These are phyloP conservation scores for Sextonia rubra DNA, from an alignment of 164 flowering plant species.

Conservation along the genomic window DNA sequence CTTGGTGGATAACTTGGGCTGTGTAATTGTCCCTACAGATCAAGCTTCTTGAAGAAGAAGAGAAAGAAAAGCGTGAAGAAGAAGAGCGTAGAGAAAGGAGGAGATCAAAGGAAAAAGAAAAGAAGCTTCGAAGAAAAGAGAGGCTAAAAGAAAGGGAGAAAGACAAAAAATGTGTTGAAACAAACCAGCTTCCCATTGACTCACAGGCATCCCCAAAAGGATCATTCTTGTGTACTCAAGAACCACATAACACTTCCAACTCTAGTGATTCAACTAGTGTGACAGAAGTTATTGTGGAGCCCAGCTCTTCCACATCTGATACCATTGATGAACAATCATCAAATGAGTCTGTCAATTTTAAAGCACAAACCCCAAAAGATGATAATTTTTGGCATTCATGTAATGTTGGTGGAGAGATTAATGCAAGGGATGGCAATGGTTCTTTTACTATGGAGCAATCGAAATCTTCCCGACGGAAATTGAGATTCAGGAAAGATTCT, in stretches of 20 bases:
- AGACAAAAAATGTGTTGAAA: slow-evolving; percentile 30
- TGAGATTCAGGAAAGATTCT: slow-evolving; percentile 41
- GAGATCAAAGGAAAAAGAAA: slow-evolving; percentile 86
- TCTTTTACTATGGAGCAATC: slow-evolving; percentile 42
- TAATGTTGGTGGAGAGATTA: slow-evolving; percentile 34
- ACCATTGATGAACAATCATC: slow-evolving; percentile 36
- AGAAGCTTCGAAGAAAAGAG: slow-evolving; percentile 87
- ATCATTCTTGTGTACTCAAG: slow-evolving; percentile 28
- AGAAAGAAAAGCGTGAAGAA: slow-evolving; percentile 92
- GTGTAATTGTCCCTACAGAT: slow-evolving; percentile 39
- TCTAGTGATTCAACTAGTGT: slow-evolving; percentile 47
- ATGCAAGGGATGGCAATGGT: slow-evolving; percentile 33
- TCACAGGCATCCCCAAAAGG: slow-evolving; percentile 33
- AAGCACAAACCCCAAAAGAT: neutral
- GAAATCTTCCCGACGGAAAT: slow-evolving; percentile 43
- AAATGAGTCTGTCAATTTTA: slow-evolving; percentile 14
- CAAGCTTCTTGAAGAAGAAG: slow-evolving; percentile 98
- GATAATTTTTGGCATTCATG: neutral
- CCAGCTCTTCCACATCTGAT: slow-evolving; percentile 34
- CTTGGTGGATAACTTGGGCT: neutral
- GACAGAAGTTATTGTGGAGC: slow-evolving; percentile 30
- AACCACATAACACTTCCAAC: slow-evolving; percentile 24
- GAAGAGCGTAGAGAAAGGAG: slow-evolving; percentile 88
- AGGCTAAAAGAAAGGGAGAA: slow-evolving; percentile 61
- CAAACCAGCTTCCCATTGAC: slow-evolving; percentile 23